Evolutionary conservation across 345 rosid species (phyloP).

Genomic region (Eucalyptus marginata): DNA sequence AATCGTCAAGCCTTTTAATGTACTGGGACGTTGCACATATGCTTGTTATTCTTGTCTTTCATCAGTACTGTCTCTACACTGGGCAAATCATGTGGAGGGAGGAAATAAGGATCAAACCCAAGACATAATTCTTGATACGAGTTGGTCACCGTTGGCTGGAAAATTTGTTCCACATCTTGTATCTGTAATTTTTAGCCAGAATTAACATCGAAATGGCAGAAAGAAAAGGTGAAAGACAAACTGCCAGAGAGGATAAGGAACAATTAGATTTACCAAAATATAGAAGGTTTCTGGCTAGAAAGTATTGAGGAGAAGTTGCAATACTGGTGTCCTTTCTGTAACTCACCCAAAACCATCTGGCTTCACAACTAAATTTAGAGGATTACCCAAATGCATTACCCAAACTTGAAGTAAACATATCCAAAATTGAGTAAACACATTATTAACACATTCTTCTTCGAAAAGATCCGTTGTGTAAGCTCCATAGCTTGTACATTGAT

Average conservation of each 20-base stretch:
- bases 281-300: background rate
- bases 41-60: background rate
- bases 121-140: background rate
- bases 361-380: background rate
- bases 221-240: background rate
- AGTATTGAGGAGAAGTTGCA: background rate
- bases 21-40: background rate
- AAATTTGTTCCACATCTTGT: background rate
- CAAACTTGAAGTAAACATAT: background rate
- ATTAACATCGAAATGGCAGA: background rate
- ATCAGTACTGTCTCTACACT: background rate
- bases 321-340: background rate
- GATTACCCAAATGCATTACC: background rate
- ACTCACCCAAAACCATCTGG: background rate
- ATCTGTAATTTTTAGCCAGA: background rate
- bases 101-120: background rate
- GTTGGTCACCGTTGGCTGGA: background rate
- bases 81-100: background rate
- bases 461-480: background rate
- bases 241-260: background rate
- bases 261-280: background rate
- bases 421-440: background rate
- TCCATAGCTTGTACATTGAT: background rate
- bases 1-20: background rate
- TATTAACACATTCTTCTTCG: background rate